These are phyloP conservation scores for Pseudogymnoascus sp. DNA, from an alignment of 2,329 filamentous ascomycete species.

Conservation along the genomic window DNA sequence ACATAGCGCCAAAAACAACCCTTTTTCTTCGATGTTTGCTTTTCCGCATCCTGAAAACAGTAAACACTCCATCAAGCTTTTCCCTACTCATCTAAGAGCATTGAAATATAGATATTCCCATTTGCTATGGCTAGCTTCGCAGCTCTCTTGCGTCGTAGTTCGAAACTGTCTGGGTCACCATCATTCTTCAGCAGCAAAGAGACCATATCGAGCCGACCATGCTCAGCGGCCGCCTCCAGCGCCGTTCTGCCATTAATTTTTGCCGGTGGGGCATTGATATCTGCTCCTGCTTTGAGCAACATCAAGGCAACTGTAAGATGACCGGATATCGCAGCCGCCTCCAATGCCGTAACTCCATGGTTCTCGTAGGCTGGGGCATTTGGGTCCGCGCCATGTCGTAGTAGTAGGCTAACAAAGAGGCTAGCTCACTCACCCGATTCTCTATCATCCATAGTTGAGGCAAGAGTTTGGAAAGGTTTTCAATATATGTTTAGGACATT, in stretches of 20 bases:
- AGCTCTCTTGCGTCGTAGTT: background rate
- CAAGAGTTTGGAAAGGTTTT: too few species aligned
- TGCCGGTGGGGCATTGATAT: conserved; percentile 13
- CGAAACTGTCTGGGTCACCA: background rate
- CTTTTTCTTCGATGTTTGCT: background rate
- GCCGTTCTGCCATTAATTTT: conserved; percentile 13
- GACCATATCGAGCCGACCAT: conserved; percentile 13
- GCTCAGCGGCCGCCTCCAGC: conserved; percentile 13
- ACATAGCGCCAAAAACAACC: background rate
- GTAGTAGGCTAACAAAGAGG: conserved; percentile 10
- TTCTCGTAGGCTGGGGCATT: conserved; percentile 11
- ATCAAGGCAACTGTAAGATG: conserved; percentile 9
- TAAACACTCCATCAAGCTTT: background rate
- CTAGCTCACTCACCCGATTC: too few species aligned
- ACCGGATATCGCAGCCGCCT: conserved; percentile 12
- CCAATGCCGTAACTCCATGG: conserved; percentile 13
- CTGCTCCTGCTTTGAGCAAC: conserved; percentile 15
- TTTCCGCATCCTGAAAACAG: background rate
- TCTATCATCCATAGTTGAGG: too few species aligned
- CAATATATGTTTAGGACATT: too few species aligned
- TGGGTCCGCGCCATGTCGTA: conserved; percentile 13
- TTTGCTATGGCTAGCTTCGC: background rate
- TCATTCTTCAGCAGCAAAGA: conserved; percentile 11
- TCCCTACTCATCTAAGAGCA: background rate
- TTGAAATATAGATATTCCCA: background rate